Base-by-base conservation (phyloP, 1,139 yeast genomes). In the Candida gigantensis region DNA sequence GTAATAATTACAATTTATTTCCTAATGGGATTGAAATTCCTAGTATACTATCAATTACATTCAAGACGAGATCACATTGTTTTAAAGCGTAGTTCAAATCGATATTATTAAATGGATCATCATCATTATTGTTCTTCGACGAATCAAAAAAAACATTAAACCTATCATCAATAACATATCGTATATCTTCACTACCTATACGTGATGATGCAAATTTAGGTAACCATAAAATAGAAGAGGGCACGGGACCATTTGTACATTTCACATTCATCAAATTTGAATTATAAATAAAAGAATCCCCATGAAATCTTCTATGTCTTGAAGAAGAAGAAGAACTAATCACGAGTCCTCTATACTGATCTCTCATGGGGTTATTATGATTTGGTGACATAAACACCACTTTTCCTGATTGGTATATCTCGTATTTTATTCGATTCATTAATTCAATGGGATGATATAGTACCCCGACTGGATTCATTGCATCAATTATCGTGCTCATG, bases 151-250 rank as follows among this genome's bases (percentile, higher is more conserved):
- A n/a, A n/a, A n/a, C n/a, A n/a, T n/a, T n/a, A n/a, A n/a, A n/a
- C n/a, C n/a, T n/a, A n/a, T n/a, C n/a, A n/a, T n/a, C n/a, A n/a
- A n/a, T n/a, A n/a, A n/a, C n/a, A n/a, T n/a, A n/a, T n/a, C n/a
- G n/a, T n/a, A n/a, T n/a, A n/a, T n/a, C n/a, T n/a, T n/a, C n/a
- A n/a, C n/a, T n/a, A n/a, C n/a, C n/a, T n/a, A n/a, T n/a, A n/a
- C n/a, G n/a, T n/a, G n/a, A n/a, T 8, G 19, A 29, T 31, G 35
- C n/a, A 24, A 54, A 43, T 32, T 34, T 34, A 0, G 62, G 62
- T 8, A 57, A 38, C 62, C 60, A 57, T 9, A 56, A 44, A 4
- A 51, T 32, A 5, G 33, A 23, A 1, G 51, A 45, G 2, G 43
- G 43, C 6, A 28, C 25, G 21, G 33, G 23, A 6, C 16, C 12